phyloP scores from a whole-genome alignment of 345 rosid genomes.

The Fremontodendron californicum region DNA sequence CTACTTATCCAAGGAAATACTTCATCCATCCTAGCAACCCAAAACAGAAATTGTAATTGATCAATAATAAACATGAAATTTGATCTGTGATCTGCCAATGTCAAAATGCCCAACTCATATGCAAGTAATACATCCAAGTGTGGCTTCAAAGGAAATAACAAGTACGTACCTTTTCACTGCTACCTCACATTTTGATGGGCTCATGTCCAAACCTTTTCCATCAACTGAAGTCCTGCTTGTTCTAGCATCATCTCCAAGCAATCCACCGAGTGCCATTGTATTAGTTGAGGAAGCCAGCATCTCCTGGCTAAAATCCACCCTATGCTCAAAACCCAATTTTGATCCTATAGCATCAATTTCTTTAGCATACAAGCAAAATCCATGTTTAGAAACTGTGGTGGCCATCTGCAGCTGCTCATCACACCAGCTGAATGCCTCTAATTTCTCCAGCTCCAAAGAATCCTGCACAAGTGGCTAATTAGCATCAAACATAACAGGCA shows the following conservation, averaged over 20 bases:
- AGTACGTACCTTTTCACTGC: conserved; percentile 31
- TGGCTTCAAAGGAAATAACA: not conserved
- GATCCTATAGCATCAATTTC: conserved; percentile 37
- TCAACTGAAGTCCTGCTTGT: conserved; percentile 19
- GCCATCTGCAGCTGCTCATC: conserved; percentile 55
- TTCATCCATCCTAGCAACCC: not conserved
- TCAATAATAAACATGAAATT: not conserved
- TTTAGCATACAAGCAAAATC: conserved; percentile 51
- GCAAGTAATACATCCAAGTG: not conserved
- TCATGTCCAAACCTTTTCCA: conserved; percentile 26
- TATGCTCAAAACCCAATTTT: conserved; percentile 23
- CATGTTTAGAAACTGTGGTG: conserved; percentile 47
- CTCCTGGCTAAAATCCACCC: conserved; percentile 29
- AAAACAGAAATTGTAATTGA: not conserved
- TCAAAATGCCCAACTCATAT: not conserved
- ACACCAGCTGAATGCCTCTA: conserved; percentile 35
- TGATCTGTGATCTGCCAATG: not conserved
- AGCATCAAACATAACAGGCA: conserved; percentile 2
- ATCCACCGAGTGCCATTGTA: conserved; percentile 28
- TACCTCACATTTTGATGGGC: conserved; percentile 24
- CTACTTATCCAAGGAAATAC: not conserved
- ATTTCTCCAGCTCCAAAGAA: conserved; percentile 43
- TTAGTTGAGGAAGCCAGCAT: conserved; percentile 27
- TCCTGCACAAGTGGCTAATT: conserved; percentile 42
- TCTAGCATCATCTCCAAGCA: conserved; percentile 24